A percentile compares a stretch with the other conserved stretches of the same genome.
Conservation (phyloP, 345 rosid species). For the Salix brachista region DNA sequence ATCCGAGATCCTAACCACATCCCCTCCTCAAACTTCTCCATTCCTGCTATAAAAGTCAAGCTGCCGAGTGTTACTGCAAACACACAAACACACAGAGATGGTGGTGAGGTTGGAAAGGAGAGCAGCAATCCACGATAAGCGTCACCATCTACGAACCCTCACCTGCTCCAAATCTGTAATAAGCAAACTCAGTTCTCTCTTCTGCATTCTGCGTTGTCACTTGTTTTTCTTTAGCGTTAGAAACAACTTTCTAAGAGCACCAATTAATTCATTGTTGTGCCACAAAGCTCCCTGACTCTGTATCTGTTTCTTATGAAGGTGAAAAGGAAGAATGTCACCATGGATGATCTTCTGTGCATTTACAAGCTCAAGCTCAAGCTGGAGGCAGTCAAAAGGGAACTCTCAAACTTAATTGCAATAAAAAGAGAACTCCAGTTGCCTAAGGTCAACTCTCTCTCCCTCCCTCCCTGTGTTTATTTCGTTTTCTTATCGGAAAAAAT, state of each 20-base stretch:
- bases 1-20: constrained; percentile 39
- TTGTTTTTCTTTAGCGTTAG: neutral
- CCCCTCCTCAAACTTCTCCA: neutral
- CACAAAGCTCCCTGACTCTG: neutral
- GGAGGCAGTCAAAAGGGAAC: constrained; percentile 47
- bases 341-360: constrained; percentile 47
- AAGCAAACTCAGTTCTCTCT: neutral
- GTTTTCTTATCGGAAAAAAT: neutral
- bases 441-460: constrained; percentile 37
- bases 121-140: constrained; percentile 40
- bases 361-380: constrained; percentile 54
- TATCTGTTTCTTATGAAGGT: constrained; percentile 30
- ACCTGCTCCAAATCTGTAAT: constrained; percentile 50
- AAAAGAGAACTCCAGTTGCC: constrained; percentile 32
- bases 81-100: constrained; percentile 31
- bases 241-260: neutral
- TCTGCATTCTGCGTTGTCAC: neutral
- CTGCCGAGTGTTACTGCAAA: constrained; percentile 4
- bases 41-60: constrained; percentile 35
- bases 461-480: neutral
- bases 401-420: constrained; percentile 36
- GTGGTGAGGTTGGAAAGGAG: constrained; percentile 43
- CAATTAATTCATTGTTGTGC: neutral
- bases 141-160: constrained; percentile 42
- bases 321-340: constrained; percentile 33